Conservation (phyloP, 257 asterid species). For the Linaria vulgaris region DNA sequence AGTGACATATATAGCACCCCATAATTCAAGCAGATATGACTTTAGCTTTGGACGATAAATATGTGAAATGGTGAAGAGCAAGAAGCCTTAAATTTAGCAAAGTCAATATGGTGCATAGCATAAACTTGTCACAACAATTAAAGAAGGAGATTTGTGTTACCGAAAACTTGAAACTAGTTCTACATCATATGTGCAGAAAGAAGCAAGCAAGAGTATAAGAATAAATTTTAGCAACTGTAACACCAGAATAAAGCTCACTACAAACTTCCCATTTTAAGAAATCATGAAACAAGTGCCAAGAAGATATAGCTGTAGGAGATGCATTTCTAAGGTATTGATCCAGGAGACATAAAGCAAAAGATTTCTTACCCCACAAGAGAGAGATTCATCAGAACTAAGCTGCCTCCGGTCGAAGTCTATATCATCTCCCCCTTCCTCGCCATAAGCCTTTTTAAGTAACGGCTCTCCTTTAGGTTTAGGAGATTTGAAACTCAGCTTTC, state of each 20-base stretch:
- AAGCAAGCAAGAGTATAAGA: background rate
- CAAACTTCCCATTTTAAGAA: background rate
- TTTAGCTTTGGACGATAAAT: background rate
- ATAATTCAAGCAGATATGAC: background rate
- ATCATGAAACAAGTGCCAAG: constrained; percentile 1
- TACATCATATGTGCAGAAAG: background rate
- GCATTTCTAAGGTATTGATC: too few relatives aligned
- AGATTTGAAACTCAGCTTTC: constrained; percentile 85
- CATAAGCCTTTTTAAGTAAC: constrained; percentile 74
- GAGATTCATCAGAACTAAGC: constrained; percentile 82
- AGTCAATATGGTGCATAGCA: background rate
- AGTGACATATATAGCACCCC: constrained; percentile 1
- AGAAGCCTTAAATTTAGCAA: background rate
- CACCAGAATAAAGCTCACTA: background rate
- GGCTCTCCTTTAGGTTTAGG: constrained; percentile 96
- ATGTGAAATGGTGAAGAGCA: background rate
- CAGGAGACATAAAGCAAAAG: constrained; percentile 1
- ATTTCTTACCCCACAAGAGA: constrained; percentile 66
- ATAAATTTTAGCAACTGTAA: background rate
- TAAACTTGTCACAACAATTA: too few relatives aligned
- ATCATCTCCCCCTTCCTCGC: constrained; percentile 99
- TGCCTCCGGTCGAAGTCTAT: constrained; percentile 92
- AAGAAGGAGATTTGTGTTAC: background rate
- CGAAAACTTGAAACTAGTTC: constrained; percentile 10
- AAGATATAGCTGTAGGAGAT: background rate